Percentiles rank a stretch among this genome's conserved stretches.
phyloP scores from a whole-genome alignment of 345 rosid species.

The Citrus medica region DNA sequence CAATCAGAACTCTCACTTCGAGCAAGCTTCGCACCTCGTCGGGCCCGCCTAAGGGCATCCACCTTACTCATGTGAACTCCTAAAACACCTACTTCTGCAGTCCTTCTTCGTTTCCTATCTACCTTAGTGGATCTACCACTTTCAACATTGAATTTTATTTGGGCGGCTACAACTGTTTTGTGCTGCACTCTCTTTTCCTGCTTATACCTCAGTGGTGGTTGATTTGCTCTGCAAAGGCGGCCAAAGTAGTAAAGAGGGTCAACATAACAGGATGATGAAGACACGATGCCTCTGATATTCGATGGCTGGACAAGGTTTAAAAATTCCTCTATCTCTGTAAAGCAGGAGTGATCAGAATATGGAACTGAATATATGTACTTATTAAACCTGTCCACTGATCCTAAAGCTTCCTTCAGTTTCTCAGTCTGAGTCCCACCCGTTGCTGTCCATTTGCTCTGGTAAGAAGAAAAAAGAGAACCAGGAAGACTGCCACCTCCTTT shows the following conservation, averaged over 20 bases:
- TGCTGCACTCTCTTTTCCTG: slow-evolving; percentile 19
- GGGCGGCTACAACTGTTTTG: slow-evolving; percentile 15
- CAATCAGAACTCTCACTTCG: slow-evolving; percentile 20
- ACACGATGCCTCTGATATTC: slow-evolving; percentile 63
- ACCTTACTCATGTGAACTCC: slow-evolving; percentile 24
- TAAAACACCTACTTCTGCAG: neutral
- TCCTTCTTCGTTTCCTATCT: slow-evolving; percentile 22
- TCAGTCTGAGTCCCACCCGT: neutral
- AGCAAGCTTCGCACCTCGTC: slow-evolving; percentile 39
- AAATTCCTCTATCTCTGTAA: slow-evolving; percentile 58
- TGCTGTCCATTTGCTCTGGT: slow-evolving; percentile 21
- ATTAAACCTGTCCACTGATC: slow-evolving; percentile 39
- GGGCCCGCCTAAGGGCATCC: slow-evolving; percentile 26
- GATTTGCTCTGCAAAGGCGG: slow-evolving; percentile 40
- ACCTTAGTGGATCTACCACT: slow-evolving; percentile 11
- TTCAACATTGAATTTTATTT: slow-evolving; percentile 20
- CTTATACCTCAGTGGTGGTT: slow-evolving; percentile 24
- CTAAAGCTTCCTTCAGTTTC: slow-evolving; percentile 14
- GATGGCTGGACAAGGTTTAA: slow-evolving; percentile 58
- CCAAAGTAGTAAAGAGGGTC: slow-evolving; percentile 72
- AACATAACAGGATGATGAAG: slow-evolving; percentile 57
- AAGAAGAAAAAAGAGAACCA: slow-evolving; percentile 33
- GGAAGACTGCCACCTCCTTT: slow-evolving; percentile 39
- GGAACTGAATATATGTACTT: slow-evolving; percentile 55
- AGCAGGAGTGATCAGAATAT: slow-evolving; percentile 80